Conservation (phyloP, 1,139 yeast species). For the Candida buenavistaensis region DNA sequence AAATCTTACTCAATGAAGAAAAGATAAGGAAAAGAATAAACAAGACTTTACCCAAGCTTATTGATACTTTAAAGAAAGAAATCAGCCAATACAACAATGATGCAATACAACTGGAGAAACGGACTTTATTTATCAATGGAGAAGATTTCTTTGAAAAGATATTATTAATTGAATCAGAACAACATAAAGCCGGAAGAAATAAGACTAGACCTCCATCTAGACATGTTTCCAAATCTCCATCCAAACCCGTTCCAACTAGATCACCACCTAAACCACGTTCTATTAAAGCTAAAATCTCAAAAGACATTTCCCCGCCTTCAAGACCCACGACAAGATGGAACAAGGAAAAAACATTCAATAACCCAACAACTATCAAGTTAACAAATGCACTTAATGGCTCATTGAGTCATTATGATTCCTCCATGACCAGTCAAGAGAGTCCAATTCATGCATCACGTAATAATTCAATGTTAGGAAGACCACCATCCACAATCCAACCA, state of each 20-base stretch:
- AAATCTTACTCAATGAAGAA: constrained; percentile 78
- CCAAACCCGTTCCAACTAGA: constrained; percentile 2
- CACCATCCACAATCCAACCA: constrained; percentile 26
- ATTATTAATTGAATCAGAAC: constrained; percentile 42
- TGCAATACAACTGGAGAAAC: constrained; percentile 28
- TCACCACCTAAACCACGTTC: constrained; percentile 1
- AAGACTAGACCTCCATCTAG: constrained; percentile 3
- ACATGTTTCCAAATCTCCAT: constrained; percentile 7
- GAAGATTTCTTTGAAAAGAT: constrained; percentile 48
- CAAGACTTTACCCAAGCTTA: constrained; percentile 64
- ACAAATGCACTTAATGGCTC: constrained; percentile 21
- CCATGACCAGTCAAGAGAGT: constrained; percentile 17
- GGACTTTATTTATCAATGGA: constrained; percentile 46
- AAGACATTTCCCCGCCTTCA: constrained; percentile 7
- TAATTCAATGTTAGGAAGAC: constrained; percentile 13
- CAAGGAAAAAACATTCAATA: constrained; percentile 11
- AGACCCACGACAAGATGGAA: constrained; percentile 7
- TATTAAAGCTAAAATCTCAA: constrained; percentile 3
- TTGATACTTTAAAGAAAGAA: constrained; percentile 50
- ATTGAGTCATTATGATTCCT: constrained; percentile 12
- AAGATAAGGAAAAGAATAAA: constrained; percentile 66
- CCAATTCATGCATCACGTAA: constrained; percentile 18
- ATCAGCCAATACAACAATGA: constrained; percentile 47
- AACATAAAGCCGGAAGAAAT: constrained; percentile 9
- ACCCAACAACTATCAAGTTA: constrained; percentile 19